phyloP scores from a whole-genome alignment of 2,329 filamentous ascomycete genomes.

The Mycosphaerella sp. region DNA sequence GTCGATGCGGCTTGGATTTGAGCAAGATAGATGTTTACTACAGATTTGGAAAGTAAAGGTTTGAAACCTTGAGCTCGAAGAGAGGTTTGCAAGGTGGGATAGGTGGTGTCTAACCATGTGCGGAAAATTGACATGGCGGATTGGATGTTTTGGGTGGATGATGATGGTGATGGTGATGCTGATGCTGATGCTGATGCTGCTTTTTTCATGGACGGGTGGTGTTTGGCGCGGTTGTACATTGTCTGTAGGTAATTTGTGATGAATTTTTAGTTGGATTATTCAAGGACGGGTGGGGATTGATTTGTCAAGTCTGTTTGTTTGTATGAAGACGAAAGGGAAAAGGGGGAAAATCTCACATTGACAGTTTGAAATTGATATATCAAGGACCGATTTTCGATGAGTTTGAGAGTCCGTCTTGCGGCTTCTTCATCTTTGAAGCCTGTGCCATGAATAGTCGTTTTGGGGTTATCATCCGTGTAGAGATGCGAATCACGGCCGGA shows the following conservation, averaged over 20 bases:
- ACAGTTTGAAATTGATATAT: conserved; percentile 33
- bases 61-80: conserved; percentile 28
- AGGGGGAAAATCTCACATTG: conserved; percentile 10
- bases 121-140: conserved; percentile 27
- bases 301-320: no score
- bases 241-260: conserved; percentile 4
- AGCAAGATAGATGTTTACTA: conserved; percentile 17
- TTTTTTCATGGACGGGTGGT: conserved; percentile 28
- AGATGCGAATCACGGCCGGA: conserved; percentile 28
- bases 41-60: conserved; percentile 27
- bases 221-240: conserved; percentile 28
- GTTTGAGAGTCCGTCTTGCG: conserved; percentile 25
- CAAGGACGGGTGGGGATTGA: no score
- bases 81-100: conserved; percentile 22
- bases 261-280: no score
- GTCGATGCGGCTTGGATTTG: conserved; percentile 13
- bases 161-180: background rate
- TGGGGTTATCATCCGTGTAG: conserved; percentile 33
- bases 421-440: conserved; percentile 30
- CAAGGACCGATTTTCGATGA: conserved; percentile 28
- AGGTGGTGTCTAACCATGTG: conserved; percentile 29
- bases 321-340: no score
- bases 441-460: conserved; percentile 31
- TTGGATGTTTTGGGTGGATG: conserved; percentile 14
- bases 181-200: conserved; percentile 14